Conservation (phyloP, 2,329 filamentous ascomycete genomes). For the Trichoderma atroviride region DNA sequence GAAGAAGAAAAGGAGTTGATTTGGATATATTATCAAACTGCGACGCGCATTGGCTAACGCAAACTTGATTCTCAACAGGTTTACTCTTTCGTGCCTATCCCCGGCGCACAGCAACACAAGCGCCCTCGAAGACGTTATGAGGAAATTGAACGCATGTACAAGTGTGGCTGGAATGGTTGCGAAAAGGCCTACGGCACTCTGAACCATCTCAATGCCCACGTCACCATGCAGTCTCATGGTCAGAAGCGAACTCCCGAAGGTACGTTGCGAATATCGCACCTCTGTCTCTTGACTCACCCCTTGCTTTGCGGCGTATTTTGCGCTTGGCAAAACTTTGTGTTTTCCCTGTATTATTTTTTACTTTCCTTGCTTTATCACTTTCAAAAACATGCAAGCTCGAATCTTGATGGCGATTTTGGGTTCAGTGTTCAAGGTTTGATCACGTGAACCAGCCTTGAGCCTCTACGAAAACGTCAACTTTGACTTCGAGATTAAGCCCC, state of each 20-base stretch:
- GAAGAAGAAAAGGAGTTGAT: no score
- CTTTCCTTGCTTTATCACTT: background rate
- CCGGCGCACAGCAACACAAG: conserved; percentile 96
- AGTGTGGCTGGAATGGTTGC: conserved; percentile 97
- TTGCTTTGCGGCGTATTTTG: background rate
- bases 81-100: conserved; percentile 97
- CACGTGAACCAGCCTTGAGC: background rate
- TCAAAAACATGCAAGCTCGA: background rate
- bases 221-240: conserved; percentile 98
- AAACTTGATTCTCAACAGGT: conserved; percentile 61
- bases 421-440: background rate
- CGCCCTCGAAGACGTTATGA: conserved; percentile 90
- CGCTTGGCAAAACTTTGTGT: background rate
- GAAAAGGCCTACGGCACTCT: conserved; percentile 98
- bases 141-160: conserved; percentile 99
- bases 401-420: background rate
- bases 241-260: conserved; percentile 95
- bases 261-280: conserved; percentile 51
- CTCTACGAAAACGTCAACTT: background rate
- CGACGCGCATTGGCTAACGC: background rate
- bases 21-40: background rate
- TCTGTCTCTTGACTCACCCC: background rate
- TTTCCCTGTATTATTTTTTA: background rate
- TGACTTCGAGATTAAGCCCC: background rate
- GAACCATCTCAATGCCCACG: conserved; percentile 96